phyloP scores from a whole-genome alignment of 805 yeast species.

The Soucietia sequanensis region DNA sequence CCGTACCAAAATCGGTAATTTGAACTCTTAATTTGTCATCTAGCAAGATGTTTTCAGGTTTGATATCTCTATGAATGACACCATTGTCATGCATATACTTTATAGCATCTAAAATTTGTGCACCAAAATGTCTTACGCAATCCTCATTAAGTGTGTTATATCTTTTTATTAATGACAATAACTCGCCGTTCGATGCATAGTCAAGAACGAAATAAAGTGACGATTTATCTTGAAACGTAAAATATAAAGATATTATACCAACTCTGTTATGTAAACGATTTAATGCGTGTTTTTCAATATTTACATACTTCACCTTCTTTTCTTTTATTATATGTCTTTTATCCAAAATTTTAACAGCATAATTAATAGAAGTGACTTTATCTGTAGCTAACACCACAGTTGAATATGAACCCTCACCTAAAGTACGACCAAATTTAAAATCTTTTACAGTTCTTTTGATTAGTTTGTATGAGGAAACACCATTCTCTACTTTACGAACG shows the following conservation, averaged over 20 bases:
- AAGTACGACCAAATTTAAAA: conserved; percentile 39
- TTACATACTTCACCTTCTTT: conserved; percentile 81
- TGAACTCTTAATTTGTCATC: conserved; percentile 60
- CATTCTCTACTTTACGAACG: conserved; percentile 15
- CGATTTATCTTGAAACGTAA: conserved; percentile 76
- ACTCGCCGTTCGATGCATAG: conserved; percentile 78
- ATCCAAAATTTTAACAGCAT: conserved; percentile 75
- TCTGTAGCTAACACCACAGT: conserved; percentile 48
- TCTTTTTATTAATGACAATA: conserved; percentile 63
- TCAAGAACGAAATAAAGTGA: conserved; percentile 74
- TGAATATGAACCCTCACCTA: conserved; percentile 47
- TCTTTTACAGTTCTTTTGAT: conserved; percentile 39
- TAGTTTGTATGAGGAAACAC: conserved; percentile 16
- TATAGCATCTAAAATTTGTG: conserved; percentile 73
- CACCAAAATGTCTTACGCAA: conserved; percentile 63
- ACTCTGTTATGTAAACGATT: conserved; percentile 60
- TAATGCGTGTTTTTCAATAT: conserved; percentile 77
- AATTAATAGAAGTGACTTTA: conserved; percentile 52
- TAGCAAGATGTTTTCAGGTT: conserved; percentile 77
- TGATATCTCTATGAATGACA: conserved; percentile 76
- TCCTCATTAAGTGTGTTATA: conserved; percentile 71
- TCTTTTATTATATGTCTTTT: conserved; percentile 77
- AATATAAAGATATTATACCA: conserved; percentile 68
- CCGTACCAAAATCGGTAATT: conserved; percentile 85
- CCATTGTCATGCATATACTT: conserved; percentile 73